Evolutionary conservation across 371 early-diverging fungal genomes (phyloP).

Genomic region (Quaeritorhiza haematococci): DNA sequence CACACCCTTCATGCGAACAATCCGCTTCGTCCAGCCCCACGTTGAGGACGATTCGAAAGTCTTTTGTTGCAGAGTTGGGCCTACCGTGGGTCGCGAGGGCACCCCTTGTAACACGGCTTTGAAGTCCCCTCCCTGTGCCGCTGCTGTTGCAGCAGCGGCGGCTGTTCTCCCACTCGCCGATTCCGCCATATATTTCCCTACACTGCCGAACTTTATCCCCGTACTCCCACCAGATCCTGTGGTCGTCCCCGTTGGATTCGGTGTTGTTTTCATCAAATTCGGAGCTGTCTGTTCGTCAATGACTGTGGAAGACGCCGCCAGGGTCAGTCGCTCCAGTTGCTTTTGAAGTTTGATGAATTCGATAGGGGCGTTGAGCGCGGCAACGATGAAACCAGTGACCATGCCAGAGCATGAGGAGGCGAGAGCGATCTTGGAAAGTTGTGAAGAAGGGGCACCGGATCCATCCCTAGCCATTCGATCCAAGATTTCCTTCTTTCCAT

Average conservation of each 20-base stretch:
- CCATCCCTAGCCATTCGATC: no score
- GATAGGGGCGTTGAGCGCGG: constrained; percentile 37
- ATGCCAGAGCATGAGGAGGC: constrained; percentile 18
- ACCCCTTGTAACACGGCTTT: neutral
- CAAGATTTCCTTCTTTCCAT: constrained; percentile 4
- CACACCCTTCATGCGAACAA: constrained; percentile 30
- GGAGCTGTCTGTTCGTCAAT: constrained; percentile 11
- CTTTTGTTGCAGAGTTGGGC: neutral
- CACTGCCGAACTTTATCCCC: neutral
- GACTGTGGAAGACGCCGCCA: neutral
- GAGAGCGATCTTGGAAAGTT: neutral
- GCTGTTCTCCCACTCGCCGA: constrained; percentile 3
- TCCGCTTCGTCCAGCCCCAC: constrained; percentile 24
- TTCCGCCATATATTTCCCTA: neutral
- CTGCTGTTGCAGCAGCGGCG: neutral
- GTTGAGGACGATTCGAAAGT: no score
- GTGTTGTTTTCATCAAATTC: neutral
- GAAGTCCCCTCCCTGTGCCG: neutral
- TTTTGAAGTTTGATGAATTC: constrained; percentile 41
- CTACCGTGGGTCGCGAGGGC: neutral
- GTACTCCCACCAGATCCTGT: neutral
- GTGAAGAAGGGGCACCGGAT: no score
- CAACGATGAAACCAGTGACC: constrained; percentile 31
- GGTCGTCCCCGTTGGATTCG: neutral
- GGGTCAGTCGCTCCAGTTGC: constrained; percentile 17